Conservation (phyloP, 129 eudicot genomes). For the Calendula officinalis region DNA sequence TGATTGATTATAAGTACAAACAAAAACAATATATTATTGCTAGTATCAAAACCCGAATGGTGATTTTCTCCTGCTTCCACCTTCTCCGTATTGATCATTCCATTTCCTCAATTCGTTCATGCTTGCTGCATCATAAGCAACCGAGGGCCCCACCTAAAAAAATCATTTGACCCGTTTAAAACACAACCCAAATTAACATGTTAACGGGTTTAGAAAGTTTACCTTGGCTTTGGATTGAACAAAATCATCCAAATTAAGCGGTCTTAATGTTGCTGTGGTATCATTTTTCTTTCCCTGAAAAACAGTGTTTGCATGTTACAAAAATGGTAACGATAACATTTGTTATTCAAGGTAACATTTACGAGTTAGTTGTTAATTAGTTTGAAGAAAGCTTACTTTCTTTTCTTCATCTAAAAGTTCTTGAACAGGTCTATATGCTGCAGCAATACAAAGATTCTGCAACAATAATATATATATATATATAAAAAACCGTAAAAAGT, state of each 20-base stretch:
- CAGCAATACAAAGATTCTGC: slow-evolving; percentile 97
- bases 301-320: slow-evolving; percentile 18
- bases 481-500: neutral
- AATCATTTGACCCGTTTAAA: neutral
- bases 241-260: slow-evolving; percentile 83
- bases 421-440: slow-evolving; percentile 97
- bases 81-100: slow-evolving; percentile 98
- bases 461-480: slow-evolving; percentile 19
- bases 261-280: slow-evolving; percentile 46
- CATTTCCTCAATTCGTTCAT: slow-evolving; percentile 95
- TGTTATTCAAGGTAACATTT: neutral
- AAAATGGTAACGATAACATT: neutral
- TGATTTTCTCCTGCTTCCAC: slow-evolving; percentile 85
- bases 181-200: neutral
- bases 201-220: slow-evolving; percentile 1
- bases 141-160: slow-evolving; percentile 88
- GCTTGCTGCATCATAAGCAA: slow-evolving; percentile 86
- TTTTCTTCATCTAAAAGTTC: slow-evolving; percentile 83
- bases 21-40: slow-evolving; percentile 17
- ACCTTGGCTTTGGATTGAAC: slow-evolving; percentile 89
- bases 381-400: slow-evolving; percentile 48
- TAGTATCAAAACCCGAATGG: slow-evolving; percentile 71
- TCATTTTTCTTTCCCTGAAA: slow-evolving; percentile 45
- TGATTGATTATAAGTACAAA: slow-evolving; percentile 17
- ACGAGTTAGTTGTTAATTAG: neutral